Evolutionary conservation across 2,329 filamentous ascomycete genomes (phyloP), one percentile per base, ranked within the genome.

Genomic region (Phoma sp.): DNA sequence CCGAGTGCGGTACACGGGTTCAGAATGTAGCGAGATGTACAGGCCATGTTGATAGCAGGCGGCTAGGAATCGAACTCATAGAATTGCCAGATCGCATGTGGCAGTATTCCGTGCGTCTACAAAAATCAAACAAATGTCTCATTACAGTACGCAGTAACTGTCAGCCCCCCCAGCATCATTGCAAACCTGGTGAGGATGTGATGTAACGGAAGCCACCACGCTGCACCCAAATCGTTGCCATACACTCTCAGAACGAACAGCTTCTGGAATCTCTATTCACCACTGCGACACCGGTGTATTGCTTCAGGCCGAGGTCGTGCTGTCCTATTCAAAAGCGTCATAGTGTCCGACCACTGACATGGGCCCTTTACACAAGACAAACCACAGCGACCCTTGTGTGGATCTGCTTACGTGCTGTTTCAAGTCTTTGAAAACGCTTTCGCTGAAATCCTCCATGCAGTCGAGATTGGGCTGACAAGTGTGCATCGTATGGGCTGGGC

Each of bases 1-100:
- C 50, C 67, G 8, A 73, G 70, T 67, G 77, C 61, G 61, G 70
- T 63, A 24, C 65, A 76, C 64, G 67, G 68, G 6, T 74, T 72
- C 38, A 60, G 52, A 19, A 57, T 68, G 54, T 62, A 49, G 62
- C 4, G 25, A 21, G 15, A 31, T 6, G n/a, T 29, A 15, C 12
- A 22, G 10, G 10, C 12, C 4, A 41, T 27, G 25, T 43, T 22
- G 6, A 12, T 21, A 17, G 4, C 1, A 17, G 22, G 22, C 24
- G 9, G 17, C 15, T 21, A 6, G 13, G 6, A 19, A 4, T 10
- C 15, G 19, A 13, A 1, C 12, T 38, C 2, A 17, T 9, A 24
- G 21, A 22, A 17, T 21, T 21, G 8, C 19, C 24, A 22, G 4
- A 15, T 38, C 17, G 15, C 9, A 1, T 35, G 1, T 35, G 32